Percentiles rank a stretch among this genome's conserved stretches.
Conservation (phyloP, 805 yeast species). For the Suhomyces emberorum region DNA sequence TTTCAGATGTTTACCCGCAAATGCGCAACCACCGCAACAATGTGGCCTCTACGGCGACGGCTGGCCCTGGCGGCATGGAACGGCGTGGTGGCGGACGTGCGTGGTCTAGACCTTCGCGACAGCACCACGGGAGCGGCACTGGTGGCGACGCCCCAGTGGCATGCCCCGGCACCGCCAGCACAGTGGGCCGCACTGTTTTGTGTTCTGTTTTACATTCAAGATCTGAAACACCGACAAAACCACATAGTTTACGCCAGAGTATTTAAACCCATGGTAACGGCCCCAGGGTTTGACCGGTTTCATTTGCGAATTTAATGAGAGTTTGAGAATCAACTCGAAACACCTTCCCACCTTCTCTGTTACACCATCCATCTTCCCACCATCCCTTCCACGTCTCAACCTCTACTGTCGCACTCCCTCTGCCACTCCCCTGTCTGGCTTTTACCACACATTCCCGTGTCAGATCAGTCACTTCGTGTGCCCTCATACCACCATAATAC, state of each 20-base stretch:
- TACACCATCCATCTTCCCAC: neutral
- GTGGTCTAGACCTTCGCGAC: constrained; percentile 5
- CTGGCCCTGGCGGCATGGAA: neutral
- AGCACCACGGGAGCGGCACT: too few relatives aligned
- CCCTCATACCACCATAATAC: neutral
- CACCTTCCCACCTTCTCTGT: neutral
- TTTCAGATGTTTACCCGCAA: constrained; percentile 6
- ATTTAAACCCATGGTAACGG: constrained; percentile 5
- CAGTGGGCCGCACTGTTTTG: too few relatives aligned
- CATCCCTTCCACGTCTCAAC: too few relatives aligned
- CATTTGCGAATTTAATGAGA: constrained; percentile 10
- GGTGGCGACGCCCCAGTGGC: too few relatives aligned
- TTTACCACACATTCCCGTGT: neutral
- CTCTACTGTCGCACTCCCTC: too few relatives aligned
- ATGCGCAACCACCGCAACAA: constrained; percentile 1
- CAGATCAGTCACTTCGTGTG: neutral
- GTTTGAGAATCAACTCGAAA: constrained; percentile 4
- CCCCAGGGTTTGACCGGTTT: constrained; percentile 7
- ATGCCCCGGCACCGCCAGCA: constrained; percentile 1
- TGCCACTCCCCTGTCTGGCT: too few relatives aligned
- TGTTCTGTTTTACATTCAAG: constrained; percentile 15
- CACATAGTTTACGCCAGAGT: constrained; percentile 2
- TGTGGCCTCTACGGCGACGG: constrained; percentile 1
- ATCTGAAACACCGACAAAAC: constrained; percentile 14
- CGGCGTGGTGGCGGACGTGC: constrained; percentile 1